Evolutionary conservation across 768 basidiomycete species (phyloP).

Genomic region (Mrakia frigida): DNA sequence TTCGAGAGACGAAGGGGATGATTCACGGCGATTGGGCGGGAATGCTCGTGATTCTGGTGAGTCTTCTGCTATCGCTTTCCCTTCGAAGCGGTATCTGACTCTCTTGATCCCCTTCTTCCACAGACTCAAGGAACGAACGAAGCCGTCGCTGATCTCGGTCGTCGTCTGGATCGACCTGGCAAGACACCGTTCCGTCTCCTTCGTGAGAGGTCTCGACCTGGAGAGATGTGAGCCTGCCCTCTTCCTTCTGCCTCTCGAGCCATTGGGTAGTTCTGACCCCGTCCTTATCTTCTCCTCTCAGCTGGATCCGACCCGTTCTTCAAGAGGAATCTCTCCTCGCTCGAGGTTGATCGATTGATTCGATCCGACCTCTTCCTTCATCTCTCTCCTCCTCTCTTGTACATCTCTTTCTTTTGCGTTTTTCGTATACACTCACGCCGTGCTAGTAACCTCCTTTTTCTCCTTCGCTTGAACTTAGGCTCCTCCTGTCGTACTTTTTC

Average conservation of each 20-base stretch:
- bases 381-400: no score
- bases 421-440: no score
- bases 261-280: neutral
- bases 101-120: neutral
- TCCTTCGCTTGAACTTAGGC: no score
- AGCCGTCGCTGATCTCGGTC: conserved; percentile 69
- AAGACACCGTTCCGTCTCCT: conserved; percentile 62
- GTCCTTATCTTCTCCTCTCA: neutral
- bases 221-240: conserved; percentile 56
- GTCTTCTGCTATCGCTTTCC: neutral
- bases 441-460: no score
- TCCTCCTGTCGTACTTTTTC: no score
- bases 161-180: conserved; percentile 61
- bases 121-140: conserved; percentile 87
- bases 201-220: conserved; percentile 67
- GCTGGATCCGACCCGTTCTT: conserved; percentile 17
- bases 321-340: neutral
- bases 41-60: conserved; percentile 56
- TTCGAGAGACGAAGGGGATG: conserved; percentile 47
- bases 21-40: conserved; percentile 81
- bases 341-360: neutral
- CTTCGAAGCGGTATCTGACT: no score
- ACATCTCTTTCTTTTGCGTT: no score
- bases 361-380: no score
- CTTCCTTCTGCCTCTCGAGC: neutral